A percentile compares a stretch with the other conserved stretches of the same genome.
Conservation (phyloP, 192 early-diverging fungal species). For the Coemansia sp. region DNA sequence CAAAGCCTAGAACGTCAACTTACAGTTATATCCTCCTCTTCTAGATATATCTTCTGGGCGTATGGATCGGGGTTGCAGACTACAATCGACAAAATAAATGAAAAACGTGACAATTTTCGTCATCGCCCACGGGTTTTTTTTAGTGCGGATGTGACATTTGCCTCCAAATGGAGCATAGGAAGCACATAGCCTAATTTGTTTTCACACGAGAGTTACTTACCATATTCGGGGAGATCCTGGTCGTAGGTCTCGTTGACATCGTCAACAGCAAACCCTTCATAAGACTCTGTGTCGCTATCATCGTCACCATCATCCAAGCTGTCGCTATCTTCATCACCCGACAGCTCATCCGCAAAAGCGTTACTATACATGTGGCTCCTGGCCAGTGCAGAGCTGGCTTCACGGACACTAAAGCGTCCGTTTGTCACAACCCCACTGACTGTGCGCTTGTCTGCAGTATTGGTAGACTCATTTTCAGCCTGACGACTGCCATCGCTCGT, state of each 20-base stretch:
- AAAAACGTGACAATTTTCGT: too few relatives aligned
- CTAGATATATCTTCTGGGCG: conserved; percentile 58
- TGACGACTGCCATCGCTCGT: background rate
- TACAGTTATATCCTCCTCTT: conserved; percentile 67
- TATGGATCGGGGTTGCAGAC: conserved; percentile 43
- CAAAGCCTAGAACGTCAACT: conserved; percentile 22
- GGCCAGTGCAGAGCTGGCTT: conserved; percentile 14
- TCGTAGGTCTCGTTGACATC: conserved; percentile 56
- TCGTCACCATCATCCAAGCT: conserved; percentile 22
- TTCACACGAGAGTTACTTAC: background rate
- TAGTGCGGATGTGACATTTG: too few relatives aligned
- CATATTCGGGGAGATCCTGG: conserved; percentile 52
- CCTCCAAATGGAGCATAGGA: too few relatives aligned
- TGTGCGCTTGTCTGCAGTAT: conserved; percentile 2
- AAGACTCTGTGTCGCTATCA: conserved; percentile 45
- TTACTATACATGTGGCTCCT: conserved; percentile 31
- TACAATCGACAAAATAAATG: conserved; percentile 3
- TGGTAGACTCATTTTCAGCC: background rate
- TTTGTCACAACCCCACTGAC: conserved; percentile 10
- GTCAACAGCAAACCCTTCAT: conserved; percentile 53
- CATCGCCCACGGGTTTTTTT: too few relatives aligned
- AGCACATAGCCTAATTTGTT: background rate
- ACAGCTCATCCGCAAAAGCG: conserved; percentile 23
- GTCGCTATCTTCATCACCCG: conserved; percentile 7
- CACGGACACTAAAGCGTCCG: conserved; percentile 10